phyloP scores from a whole-genome alignment of 2,329 filamentous ascomycete species.

The Ceratocystis eucalypticola region DNA sequence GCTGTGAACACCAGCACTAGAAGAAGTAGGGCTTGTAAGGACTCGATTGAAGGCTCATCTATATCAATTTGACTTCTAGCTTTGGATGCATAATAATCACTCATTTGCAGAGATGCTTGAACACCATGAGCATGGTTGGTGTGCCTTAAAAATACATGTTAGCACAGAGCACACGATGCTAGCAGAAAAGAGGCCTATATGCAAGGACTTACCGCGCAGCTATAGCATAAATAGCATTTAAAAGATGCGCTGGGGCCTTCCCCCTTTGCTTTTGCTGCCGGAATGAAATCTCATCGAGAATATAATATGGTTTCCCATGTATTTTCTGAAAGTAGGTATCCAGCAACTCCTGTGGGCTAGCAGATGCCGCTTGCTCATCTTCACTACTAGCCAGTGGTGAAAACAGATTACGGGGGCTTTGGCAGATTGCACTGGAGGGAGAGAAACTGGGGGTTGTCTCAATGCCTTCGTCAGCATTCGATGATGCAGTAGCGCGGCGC shows the following conservation, averaged over 20 bases:
- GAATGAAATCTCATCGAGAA: conserved; percentile 63
- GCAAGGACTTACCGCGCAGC: conserved; percentile 40
- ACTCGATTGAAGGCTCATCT: conserved; percentile 69
- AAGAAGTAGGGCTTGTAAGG: conserved; percentile 60
- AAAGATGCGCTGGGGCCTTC: conserved; percentile 45
- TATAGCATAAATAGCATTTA: conserved; percentile 47
- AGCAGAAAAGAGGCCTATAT: not conserved
- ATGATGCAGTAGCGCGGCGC: not conserved
- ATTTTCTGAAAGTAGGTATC: conserved; percentile 69
- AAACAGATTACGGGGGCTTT: not conserved
- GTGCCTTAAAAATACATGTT: conserved; percentile 40
- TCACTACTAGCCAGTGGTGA: not conserved
- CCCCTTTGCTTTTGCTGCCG: conserved; percentile 58
- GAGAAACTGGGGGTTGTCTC: not conserved
- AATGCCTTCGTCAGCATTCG: not conserved
- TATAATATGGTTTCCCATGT: conserved; percentile 69
- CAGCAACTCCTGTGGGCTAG: conserved; percentile 36
- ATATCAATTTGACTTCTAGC: conserved; percentile 59
- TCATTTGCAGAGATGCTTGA: conserved; percentile 51
- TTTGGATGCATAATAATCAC: conserved; percentile 59
- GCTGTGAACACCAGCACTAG: conserved; percentile 65
- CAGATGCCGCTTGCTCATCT: not conserved
- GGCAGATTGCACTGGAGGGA: not conserved
- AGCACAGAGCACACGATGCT: not conserved
- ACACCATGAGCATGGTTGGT: conserved; percentile 53